Evolutionary conservation across 1,284 basidiomycete species (phyloP).

Genomic region (Tremellales sp.): DNA sequence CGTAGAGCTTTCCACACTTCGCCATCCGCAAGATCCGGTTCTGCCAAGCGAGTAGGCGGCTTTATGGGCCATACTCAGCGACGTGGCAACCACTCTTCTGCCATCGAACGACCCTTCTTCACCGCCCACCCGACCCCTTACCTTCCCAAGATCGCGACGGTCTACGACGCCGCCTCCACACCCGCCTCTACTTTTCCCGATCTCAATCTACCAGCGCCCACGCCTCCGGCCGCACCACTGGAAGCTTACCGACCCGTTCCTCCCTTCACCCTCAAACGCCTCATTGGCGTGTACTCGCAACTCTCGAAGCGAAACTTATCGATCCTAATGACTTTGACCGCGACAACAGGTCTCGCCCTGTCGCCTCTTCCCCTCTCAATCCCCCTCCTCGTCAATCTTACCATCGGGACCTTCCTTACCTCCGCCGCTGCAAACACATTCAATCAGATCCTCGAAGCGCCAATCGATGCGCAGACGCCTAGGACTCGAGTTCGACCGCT

Average conservation of each 20-base stretch:
- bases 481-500: conserved; percentile 85
- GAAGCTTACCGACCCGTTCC: conserved; percentile 46
- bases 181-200: conserved; percentile 28
- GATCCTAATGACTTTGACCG: conserved; percentile 81
- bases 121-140: conserved; percentile 20
- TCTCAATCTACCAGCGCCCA: conserved; percentile 28
- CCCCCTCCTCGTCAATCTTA: conserved; percentile 78
- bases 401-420: conserved; percentile 84
- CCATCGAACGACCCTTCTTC: conserved; percentile 26
- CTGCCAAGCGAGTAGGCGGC: no score
- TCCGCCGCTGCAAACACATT: conserved; percentile 90
- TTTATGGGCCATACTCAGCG: conserved; percentile 4
- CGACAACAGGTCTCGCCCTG: conserved; percentile 89
- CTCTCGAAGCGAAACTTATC: conserved; percentile 86
- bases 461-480: conserved; percentile 94
- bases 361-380: conserved; percentile 79
- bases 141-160: conserved; percentile 20
- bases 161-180: conserved; percentile 32
- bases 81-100: conserved; percentile 18
- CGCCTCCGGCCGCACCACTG: conserved; percentile 34
- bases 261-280: conserved; percentile 55
- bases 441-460: conserved; percentile 92
- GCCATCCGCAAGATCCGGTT: no score
- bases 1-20: no score
- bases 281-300: conserved; percentile 69